Percentiles rank a stretch among this genome's conserved stretches.
phyloP scores from a whole-genome alignment of 2,329 filamentous ascomycete genomes.

The Metarhizium brunneum region DNA sequence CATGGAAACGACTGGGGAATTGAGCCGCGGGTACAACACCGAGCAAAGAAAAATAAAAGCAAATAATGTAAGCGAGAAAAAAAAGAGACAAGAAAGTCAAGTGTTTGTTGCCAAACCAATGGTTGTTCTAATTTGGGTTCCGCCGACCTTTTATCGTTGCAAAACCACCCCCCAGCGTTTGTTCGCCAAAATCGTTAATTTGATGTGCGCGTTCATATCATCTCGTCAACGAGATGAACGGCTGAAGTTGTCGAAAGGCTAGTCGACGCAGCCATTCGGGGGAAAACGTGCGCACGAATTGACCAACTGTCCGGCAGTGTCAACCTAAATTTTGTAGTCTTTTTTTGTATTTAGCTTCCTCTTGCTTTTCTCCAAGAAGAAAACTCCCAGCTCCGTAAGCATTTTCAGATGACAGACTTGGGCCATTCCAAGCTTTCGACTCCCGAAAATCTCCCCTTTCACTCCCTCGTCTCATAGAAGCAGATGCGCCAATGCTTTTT shows the following conservation, averaged over 20 bases:
- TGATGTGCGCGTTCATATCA: slow-evolving; percentile 3
- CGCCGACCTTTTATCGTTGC: slow-evolving; percentile 3
- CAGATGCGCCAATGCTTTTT: neutral
- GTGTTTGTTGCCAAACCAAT: slow-evolving; percentile 13
- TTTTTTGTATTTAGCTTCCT: neutral
- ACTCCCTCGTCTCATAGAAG: neutral
- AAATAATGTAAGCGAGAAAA: neutral
- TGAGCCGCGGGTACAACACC: neutral
- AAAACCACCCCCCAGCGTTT: slow-evolving; percentile 2
- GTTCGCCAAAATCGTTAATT: slow-evolving; percentile 2
- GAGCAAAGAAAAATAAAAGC: neutral
- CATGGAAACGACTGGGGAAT: neutral
- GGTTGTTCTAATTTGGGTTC: slow-evolving; percentile 7
- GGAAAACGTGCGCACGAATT: slow-evolving; percentile 1
- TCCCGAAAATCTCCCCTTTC: neutral
- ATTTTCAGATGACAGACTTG: neutral
- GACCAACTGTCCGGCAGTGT: slow-evolving; percentile 13
- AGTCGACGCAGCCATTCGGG: neutral
- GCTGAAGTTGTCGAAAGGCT: neutral
- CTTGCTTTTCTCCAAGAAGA: neutral
- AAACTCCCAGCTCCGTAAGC: neutral
- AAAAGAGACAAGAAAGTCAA: neutral
- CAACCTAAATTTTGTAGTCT: slow-evolving; percentile 1
- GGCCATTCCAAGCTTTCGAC: neutral
- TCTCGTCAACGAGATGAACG: slow-evolving; percentile 12